Evolutionary conservation across 1,284 basidiomycete species (phyloP), one percentile per base, ranked within the genome.

Genomic region (Vanrija sp.): DNA sequence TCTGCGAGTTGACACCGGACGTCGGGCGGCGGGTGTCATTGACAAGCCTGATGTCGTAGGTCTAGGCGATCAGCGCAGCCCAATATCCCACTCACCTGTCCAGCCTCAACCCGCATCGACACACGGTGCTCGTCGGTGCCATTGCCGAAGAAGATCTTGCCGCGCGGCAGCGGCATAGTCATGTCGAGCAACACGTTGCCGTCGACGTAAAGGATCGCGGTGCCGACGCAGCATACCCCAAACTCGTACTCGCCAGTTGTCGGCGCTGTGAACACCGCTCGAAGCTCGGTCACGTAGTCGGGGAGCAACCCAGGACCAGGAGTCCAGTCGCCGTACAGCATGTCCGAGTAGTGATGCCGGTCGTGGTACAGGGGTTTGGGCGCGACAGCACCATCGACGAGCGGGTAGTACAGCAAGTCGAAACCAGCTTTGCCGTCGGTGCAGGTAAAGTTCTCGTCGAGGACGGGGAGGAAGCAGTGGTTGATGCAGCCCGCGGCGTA

Each of bases 141-240:
- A 68, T 85, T 83, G 25, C 57, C 60, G 45, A 65, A 69, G 55
- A 60, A 68, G 7, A 55, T 47, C 14, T 49, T 49, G 23, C 65
- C 62, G 23, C 54, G 47, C 7, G 48, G 38, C 39, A 53, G 49
- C 55, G 80, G 80, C 15, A 82, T 44, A 81, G 83, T 85, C 61
- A 86, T 86, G 66, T 87, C 84, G 47, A 87, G 82, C 3, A 79
- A 74, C 53, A 85, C 66, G 60, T 82, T 68, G 8, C 78, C 82
- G 56, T 87, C 71, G 15, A 87, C 71, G 72, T 77, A 87, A 3
- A 87, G 73, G 76, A 62, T 59, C 15, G 52, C 61, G 27, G 58
- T 47, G 8, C 67, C 67, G 6, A 61, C 64, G 23, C 62, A 60
- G n/a, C 47, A 52, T 3, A 62, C 14, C 4, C 62, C 59, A 50